phyloP scores from a whole-genome alignment of 495 filamentous ascomycete species.

The Aspergillus sparsus region DNA sequence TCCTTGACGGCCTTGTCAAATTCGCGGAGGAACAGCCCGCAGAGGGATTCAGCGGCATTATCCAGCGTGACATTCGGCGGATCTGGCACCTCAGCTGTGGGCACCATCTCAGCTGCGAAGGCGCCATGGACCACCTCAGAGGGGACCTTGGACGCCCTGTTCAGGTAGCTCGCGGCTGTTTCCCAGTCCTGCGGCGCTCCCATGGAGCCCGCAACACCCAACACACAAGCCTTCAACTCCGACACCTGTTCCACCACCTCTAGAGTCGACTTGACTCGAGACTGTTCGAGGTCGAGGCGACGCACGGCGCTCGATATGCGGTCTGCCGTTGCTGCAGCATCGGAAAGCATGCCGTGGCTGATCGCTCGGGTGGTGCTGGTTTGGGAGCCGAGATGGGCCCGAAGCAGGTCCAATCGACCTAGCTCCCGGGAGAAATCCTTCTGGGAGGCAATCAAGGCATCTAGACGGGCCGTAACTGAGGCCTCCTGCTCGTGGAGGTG shows the following conservation, averaged over 20 bases:
- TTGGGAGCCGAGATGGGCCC: slow-evolving; percentile 84
- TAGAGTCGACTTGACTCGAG: slow-evolving; percentile 83
- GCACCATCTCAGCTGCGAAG: slow-evolving; percentile 93
- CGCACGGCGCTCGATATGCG: slow-evolving; percentile 85
- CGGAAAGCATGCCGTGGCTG: slow-evolving; percentile 83
- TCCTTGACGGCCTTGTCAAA: slow-evolving; percentile 90
- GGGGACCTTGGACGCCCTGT: slow-evolving; percentile 78
- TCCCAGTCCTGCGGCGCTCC: slow-evolving; percentile 99
- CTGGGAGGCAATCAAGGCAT: slow-evolving; percentile 73
- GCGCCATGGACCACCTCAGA: slow-evolving; percentile 72
- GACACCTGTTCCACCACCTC: slow-evolving; percentile 93
- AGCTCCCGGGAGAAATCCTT: slow-evolving; percentile 81
- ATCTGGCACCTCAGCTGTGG: slow-evolving; percentile 93
- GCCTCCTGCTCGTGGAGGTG: slow-evolving; percentile 75
- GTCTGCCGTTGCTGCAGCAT: slow-evolving; percentile 80
- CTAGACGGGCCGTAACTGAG: slow-evolving; percentile 70
- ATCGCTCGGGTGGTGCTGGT: slow-evolving; percentile 80
- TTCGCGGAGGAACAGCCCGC: slow-evolving; percentile 85
- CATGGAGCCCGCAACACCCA: slow-evolving; percentile 95
- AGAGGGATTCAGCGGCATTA: slow-evolving; percentile 81
- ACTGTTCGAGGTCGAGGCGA: slow-evolving; percentile 84
- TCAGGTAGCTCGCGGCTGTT: slow-evolving; percentile 85
- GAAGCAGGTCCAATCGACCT: slow-evolving; percentile 82
- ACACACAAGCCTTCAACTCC: slow-evolving; percentile 92
- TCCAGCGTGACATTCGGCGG: slow-evolving; percentile 85